A percentile compares a stretch with the other conserved stretches of the same genome.
Conservation (phyloP, 495 filamentous ascomycete genomes). For the Trichoderma reesei region DNA sequence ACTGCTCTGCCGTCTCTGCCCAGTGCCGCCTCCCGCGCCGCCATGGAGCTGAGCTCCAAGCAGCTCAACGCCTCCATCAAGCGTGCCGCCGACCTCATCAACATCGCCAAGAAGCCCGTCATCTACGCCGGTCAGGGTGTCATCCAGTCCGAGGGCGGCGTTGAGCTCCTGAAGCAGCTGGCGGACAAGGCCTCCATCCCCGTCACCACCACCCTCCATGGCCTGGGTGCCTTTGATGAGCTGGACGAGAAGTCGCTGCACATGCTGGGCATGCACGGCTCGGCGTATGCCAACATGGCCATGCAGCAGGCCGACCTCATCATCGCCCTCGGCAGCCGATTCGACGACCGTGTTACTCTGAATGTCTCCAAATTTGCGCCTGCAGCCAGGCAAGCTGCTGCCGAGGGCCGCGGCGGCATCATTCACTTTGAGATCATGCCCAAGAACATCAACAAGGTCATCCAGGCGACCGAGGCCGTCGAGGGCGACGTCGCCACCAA, state of each 20-base stretch:
- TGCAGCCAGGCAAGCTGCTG: slow-evolving; percentile 53
- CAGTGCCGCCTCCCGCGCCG: slow-evolving; percentile 59
- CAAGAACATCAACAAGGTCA: slow-evolving; percentile 83
- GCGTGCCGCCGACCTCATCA: slow-evolving; percentile 58
- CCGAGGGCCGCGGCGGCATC: slow-evolving; percentile 64
- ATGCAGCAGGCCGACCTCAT: slow-evolving; percentile 74
- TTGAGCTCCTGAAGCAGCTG: slow-evolving; percentile 56
- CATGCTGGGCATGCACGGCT: slow-evolving; percentile 80
- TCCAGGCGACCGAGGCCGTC: slow-evolving; percentile 71
- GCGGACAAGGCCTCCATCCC: slow-evolving; percentile 64
- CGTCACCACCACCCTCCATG: slow-evolving; percentile 71
- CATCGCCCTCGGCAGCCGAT: slow-evolving; percentile 64
- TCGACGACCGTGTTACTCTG: slow-evolving; percentile 68
- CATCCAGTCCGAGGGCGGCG: slow-evolving; percentile 53
- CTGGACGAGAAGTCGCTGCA: slow-evolving; percentile 66
- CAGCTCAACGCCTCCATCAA: slow-evolving; percentile 52
- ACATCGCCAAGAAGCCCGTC: slow-evolving; percentile 65
- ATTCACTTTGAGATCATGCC: slow-evolving; percentile 76
- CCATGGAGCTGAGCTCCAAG: slow-evolving; percentile 45
- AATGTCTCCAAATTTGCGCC: slow-evolving; percentile 59
- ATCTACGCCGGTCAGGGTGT: slow-evolving; percentile 70
- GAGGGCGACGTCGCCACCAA: slow-evolving; percentile 66
- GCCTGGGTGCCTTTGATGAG: slow-evolving; percentile 68
- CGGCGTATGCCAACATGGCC: slow-evolving; percentile 68
- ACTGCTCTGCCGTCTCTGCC: slow-evolving; percentile 54